Base-by-base conservation (phyloP, 2,329 filamentous ascomycete species). In the Aspergillus brunneoviolaceus region DNA sequence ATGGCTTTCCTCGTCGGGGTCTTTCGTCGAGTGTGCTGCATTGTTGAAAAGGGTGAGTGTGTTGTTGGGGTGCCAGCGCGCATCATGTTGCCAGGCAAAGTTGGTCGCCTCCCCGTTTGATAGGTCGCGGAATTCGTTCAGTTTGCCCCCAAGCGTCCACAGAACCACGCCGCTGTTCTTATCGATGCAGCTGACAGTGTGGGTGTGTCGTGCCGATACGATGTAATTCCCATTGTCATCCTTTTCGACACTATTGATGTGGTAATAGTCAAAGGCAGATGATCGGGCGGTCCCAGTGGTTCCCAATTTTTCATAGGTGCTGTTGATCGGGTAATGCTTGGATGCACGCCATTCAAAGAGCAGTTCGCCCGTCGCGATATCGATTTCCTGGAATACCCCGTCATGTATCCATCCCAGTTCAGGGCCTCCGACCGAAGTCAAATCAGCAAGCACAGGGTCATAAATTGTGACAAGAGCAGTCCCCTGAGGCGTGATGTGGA, bases 201-300 rank as follows among this genome's bases (percentile, higher is more conserved):
- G 78, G 54, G 79, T 76, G 65, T 84, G 78, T 1, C 83, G 79
- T 0, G 80, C 76, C 0, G 83, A 86, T 39, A 87, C 75, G 11
- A 86, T 69, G 59, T 83, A 87, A 65, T 86, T 81, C 4, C 82
- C 82, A 0, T 76, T 64, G 0, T 70, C 65, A 55, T 80, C 79
- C 66, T 85, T 84, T 65, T 84, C 80, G 29, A 86, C 72, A 39
- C 81, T 82, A 71, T 85, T 84, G 70, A 86, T 80, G 68, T 85
- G 83, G 68, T 85, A 85, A 61, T 79, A 85, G 68, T 86, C 83
- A 72, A 82, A 86, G 1, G 78, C 75, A 2, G 58, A 58, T 4
- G 51, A 47, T 10, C 60, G 60, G 5, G 56, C 39, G 29, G 52
- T 56, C 5, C 69, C 70, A 1, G 52, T 47, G 1, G 53, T 47